phyloP scores from a whole-genome alignment of 2,329 filamentous ascomycete species.

The Aspergillus japonicus region DNA sequence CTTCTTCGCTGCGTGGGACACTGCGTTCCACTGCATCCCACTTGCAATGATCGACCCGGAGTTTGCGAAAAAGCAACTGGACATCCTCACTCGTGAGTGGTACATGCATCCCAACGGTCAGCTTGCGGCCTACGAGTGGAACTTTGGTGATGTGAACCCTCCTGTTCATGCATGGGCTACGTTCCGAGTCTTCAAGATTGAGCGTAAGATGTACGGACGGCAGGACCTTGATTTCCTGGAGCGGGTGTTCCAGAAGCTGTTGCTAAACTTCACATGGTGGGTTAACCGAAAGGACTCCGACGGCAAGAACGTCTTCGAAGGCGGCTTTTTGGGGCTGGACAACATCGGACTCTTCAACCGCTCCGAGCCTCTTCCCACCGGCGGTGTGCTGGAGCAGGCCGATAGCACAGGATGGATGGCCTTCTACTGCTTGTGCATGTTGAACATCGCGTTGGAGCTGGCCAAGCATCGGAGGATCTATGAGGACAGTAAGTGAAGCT shows the following conservation, averaged over 20 bases:
- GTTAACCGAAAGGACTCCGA: slow-evolving; percentile 93
- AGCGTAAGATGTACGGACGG: slow-evolving; percentile 92
- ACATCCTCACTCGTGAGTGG: slow-evolving; percentile 95
- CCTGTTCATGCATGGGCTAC: slow-evolving; percentile 95
- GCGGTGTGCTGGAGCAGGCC: slow-evolving; percentile 89
- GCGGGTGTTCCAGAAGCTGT: slow-evolving; percentile 90
- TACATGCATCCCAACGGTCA: slow-evolving; percentile 98
- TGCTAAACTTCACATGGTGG: slow-evolving; percentile 99
- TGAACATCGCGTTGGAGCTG: slow-evolving; percentile 92
- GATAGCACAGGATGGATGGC: slow-evolving; percentile 99
- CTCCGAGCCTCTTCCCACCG: slow-evolving; percentile 89
- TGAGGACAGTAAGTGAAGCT: slow-evolving; percentile 63
- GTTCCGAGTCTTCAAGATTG: slow-evolving; percentile 96
- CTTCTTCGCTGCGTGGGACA: slow-evolving; percentile 97
- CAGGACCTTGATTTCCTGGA: slow-evolving; percentile 95
- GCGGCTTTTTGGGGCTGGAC: slow-evolving; percentile 90
- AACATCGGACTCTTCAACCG: slow-evolving; percentile 98
- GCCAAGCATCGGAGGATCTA: slow-evolving; percentile 94
- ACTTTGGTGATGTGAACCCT: slow-evolving; percentile 95
- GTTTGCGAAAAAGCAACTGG: slow-evolving; percentile 96
- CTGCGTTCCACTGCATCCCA: slow-evolving; percentile 93
- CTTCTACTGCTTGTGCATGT: slow-evolving; percentile 93
- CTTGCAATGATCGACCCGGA: slow-evolving; percentile 97
- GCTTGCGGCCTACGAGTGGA: slow-evolving; percentile 92
- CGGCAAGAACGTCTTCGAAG: slow-evolving; percentile 96